These are phyloP conservation scores for Castanopsis chinensis DNA, from an alignment of 306 rosid genomes.

Conservation along the genomic window DNA sequence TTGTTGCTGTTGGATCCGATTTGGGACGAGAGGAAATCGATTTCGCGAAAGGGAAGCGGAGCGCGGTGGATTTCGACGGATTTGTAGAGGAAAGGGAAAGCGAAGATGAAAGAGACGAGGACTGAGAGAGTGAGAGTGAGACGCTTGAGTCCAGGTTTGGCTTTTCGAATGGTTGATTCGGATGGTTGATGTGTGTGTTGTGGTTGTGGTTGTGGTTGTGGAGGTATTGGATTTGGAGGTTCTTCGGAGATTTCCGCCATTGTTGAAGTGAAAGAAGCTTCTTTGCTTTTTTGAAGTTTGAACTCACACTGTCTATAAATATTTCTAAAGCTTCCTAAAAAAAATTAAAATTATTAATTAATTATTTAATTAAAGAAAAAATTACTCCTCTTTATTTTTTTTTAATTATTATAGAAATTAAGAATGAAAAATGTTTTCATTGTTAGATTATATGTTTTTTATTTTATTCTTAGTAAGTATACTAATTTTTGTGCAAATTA, in stretches of 20 bases:
- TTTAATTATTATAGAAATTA: too few relatives aligned
- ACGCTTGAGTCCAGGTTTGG: conserved; percentile 86
- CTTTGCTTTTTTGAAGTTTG: background rate
- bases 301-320: background rate
- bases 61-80: conserved; percentile 91
- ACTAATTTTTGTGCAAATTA: too few relatives aligned
- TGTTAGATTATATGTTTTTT: too few relatives aligned
- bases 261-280: conserved; percentile 20
- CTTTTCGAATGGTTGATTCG: conserved; percentile 51
- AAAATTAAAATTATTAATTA: too few relatives aligned
- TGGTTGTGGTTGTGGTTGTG: background rate
- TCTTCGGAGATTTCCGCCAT: conserved; percentile 68
- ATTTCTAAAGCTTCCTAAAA: too few relatives aligned
- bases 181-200: background rate
- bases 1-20: conserved; percentile 29
- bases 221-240: conserved; percentile 16
- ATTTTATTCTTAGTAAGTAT: too few relatives aligned
- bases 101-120: conserved; percentile 72
- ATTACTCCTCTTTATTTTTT: too few relatives aligned
- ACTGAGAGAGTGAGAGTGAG: conserved; percentile 60
- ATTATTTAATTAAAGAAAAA: too few relatives aligned
- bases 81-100: conserved; percentile 76
- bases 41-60: conserved; percentile 70
- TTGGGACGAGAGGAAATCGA: conserved; percentile 63
- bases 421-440: too few relatives aligned